Percentiles rank a stretch among this genome's conserved stretches.
Conservation (phyloP, 768 basidiomycete genomes). For the Mycena crocata region DNA sequence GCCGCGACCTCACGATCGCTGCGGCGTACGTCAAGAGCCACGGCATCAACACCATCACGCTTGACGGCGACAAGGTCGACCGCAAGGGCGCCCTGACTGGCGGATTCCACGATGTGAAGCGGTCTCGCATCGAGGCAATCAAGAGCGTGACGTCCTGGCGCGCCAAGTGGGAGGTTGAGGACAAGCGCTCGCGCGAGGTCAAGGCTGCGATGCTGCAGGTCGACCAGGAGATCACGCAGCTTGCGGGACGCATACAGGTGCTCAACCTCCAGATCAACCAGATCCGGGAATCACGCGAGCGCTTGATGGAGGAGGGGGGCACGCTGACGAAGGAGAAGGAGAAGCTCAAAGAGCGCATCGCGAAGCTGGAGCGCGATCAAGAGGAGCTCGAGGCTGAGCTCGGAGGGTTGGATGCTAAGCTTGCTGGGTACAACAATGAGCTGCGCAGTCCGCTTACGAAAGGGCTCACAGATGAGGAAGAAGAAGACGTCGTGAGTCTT, state of each 20-base stretch:
- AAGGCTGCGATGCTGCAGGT: slow-evolving; percentile 74
- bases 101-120: slow-evolving; percentile 92
- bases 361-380: slow-evolving; percentile 72
- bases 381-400: slow-evolving; percentile 82
- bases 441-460: slow-evolving; percentile 79
- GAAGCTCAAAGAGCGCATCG: slow-evolving; percentile 67
- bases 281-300: slow-evolving; percentile 74
- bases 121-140: slow-evolving; percentile 91
- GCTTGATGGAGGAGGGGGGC: slow-evolving; percentile 70
- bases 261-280: slow-evolving; percentile 76
- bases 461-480: slow-evolving; percentile 80
- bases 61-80: slow-evolving; percentile 98
- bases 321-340: slow-evolving; percentile 77
- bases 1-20: slow-evolving; percentile 90
- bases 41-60: slow-evolving; percentile 95
- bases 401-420: slow-evolving; percentile 67
- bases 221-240: slow-evolving; percentile 88
- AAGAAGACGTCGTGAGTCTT: slow-evolving; percentile 69
- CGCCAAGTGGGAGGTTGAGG: slow-evolving; percentile 74
- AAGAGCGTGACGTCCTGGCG: slow-evolving; percentile 82
- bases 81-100: slow-evolving; percentile 96
- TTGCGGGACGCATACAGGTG: slow-evolving; percentile 80
- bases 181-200: slow-evolving; percentile 75
- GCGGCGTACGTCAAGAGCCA: slow-evolving; percentile 96
- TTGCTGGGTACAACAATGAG: slow-evolving; percentile 75